These are phyloP conservation scores for Apodospora peruviana DNA, from an alignment of 495 filamentous ascomycete genomes.

Conservation along the genomic window DNA sequence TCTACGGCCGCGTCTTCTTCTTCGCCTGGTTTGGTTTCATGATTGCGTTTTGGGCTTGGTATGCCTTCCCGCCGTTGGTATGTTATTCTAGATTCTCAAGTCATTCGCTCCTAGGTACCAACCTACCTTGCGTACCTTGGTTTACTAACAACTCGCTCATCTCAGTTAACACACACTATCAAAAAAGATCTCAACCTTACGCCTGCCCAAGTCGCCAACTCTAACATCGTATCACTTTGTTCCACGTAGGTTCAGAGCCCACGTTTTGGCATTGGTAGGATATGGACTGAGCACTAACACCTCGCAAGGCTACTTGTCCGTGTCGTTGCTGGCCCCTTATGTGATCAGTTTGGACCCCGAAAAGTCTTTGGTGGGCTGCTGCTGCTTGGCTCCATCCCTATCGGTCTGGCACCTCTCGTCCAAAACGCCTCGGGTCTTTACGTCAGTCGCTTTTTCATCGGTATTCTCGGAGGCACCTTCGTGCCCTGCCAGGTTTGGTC, in stretches of 20 bases:
- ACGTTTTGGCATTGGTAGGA: neutral
- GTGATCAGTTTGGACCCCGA: conserved; percentile 80
- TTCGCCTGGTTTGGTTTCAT: conserved; percentile 96
- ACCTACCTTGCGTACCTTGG: neutral
- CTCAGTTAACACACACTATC: conserved; percentile 68
- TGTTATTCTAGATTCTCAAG: conserved; percentile 14
- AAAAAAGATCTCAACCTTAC: conserved; percentile 69
- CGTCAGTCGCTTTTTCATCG: conserved; percentile 83
- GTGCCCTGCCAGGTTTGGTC: conserved; percentile 97
- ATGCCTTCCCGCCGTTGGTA: conserved; percentile 78
- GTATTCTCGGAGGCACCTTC: conserved; percentile 85
- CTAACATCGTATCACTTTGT: conserved; percentile 80
- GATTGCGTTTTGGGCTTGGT: conserved; percentile 93
- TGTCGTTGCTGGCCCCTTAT: conserved; percentile 74
- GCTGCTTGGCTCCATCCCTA: conserved; percentile 72
- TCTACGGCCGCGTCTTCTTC: conserved; percentile 86
- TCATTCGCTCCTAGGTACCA: neutral
- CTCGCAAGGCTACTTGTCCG: conserved; percentile 70
- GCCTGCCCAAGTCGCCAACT: conserved; percentile 73
- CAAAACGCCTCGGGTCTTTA: conserved; percentile 65
- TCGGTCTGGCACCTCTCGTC: conserved; percentile 75
- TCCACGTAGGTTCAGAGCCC: conserved; percentile 62
- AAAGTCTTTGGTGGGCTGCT: conserved; percentile 72
- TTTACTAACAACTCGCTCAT: neutral
- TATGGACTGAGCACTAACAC: conserved; percentile 2